A percentile compares a stretch with the other conserved stretches of the same genome.
Evolutionary conservation across 1,139 yeast species (phyloP).

Genomic region (Geotrichum europaeum): DNA sequence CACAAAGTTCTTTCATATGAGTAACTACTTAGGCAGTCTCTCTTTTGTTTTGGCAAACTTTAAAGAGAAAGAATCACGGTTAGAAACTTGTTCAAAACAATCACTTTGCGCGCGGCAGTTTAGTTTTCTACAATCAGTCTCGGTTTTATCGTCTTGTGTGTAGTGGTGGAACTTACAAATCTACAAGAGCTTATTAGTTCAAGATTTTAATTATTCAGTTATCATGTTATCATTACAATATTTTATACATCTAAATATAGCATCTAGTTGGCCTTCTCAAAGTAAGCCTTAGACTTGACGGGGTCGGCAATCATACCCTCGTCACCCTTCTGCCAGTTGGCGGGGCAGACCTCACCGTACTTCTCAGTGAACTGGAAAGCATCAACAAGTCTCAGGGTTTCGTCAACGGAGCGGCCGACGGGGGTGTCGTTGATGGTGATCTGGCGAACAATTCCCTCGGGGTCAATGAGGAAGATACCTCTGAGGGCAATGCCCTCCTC

Average conservation of each 20-base stretch:
- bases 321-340: slow-evolving; percentile 98
- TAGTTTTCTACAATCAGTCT: no score
- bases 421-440: slow-evolving; percentile 96
- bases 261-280: slow-evolving; percentile 46
- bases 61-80: neutral
- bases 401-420: slow-evolving; percentile 98
- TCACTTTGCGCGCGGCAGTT: no score
- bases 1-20: neutral
- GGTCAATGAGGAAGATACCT: slow-evolving; percentile 97
- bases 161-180: neutral
- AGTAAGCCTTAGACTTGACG: slow-evolving; percentile 75
- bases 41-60: neutral
- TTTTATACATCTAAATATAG: neutral
- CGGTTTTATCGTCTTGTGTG: neutral
- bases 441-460: slow-evolving; percentile 90
- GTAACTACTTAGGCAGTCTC: no score
- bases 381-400: slow-evolving; percentile 92
- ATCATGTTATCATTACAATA: neutral
- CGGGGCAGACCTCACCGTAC: slow-evolving; percentile 98
- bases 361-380: slow-evolving; percentile 99
- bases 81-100: no score
- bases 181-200: neutral
- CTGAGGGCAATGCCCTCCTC: slow-evolving; percentile 96
- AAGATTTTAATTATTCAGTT: no score
- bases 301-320: slow-evolving; percentile 91